A percentile compares a stretch with the other conserved stretches of the same genome.
phyloP scores from a whole-genome alignment of 148 eudicot species.

The Cornus florida region DNA sequence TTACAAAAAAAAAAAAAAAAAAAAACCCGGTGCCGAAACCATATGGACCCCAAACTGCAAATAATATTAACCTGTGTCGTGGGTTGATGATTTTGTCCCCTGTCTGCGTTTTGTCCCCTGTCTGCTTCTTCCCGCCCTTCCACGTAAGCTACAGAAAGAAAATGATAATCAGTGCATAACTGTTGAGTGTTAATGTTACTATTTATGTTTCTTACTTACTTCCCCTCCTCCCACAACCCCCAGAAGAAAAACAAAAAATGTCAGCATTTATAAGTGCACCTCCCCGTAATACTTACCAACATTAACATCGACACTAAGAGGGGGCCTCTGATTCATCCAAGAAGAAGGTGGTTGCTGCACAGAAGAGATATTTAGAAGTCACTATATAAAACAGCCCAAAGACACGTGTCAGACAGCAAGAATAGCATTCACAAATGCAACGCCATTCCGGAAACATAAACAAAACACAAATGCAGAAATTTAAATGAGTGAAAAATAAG shows the following conservation, averaged over 20 bases:
- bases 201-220: too few species aligned
- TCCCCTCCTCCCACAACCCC: too few species aligned
- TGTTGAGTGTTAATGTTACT: background rate
- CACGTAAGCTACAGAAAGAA: constrained; percentile 59
- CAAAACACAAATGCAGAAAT: background rate
- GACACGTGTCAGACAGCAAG: background rate
- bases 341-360: constrained; percentile 79
- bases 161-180: background rate
- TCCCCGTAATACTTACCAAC: constrained; percentile 58
- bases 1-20: too few species aligned
- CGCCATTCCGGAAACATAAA: background rate
- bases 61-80: constrained; percentile 63
- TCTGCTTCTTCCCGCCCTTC: constrained; percentile 79
- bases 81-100: constrained; percentile 60
- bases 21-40: background rate
- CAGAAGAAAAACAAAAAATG: too few species aligned
- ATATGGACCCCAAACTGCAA: background rate
- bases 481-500: background rate
- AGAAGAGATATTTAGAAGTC: constrained; percentile 3
- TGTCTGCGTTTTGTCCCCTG: constrained; percentile 48
- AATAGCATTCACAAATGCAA: background rate
- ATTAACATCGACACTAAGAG: constrained; percentile 70
- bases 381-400: background rate
- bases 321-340: constrained; percentile 82
- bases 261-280: background rate